phyloP scores from a whole-genome alignment of 2,329 filamentous ascomycete genomes.

The Diaporthe caulivora region DNA sequence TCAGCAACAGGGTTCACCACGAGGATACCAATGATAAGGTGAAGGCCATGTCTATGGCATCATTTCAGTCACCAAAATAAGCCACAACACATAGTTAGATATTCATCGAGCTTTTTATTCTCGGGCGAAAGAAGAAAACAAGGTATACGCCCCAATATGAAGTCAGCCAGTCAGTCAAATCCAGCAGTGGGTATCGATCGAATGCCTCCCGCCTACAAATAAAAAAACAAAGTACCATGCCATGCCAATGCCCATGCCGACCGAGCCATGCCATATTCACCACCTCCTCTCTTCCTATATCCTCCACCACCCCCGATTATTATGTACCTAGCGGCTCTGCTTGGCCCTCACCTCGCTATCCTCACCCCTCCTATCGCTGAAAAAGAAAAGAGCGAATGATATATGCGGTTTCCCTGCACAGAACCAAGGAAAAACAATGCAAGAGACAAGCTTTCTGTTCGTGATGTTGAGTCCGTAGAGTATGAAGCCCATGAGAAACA shows the following conservation, averaged over 20 bases:
- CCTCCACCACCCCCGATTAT: background rate
- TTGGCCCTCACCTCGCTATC: background rate
- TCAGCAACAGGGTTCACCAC: no score
- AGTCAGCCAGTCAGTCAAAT: constrained; percentile 9
- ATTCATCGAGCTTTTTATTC: background rate
- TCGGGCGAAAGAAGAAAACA: background rate
- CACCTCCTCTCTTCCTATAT: background rate
- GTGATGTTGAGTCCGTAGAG: background rate
- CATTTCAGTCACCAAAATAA: no score
- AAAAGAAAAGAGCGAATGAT: background rate
- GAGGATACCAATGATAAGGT: no score
- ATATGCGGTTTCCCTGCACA: background rate
- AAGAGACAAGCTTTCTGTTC: background rate
- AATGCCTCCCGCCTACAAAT: background rate
- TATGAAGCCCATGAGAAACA: background rate
- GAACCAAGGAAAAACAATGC: background rate
- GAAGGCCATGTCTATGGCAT: no score
- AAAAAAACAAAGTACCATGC: background rate
- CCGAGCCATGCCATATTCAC: background rate
- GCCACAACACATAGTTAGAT: no score
- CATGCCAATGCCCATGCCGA: no score
- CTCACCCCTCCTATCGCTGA: background rate
- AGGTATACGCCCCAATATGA: background rate
- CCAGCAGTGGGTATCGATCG: constrained; percentile 28
- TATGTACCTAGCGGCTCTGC: constrained; percentile 1